These are phyloP conservation scores for Saturnispora dispora DNA, from an alignment of 805 yeast genomes.

Conservation along the genomic window DNA sequence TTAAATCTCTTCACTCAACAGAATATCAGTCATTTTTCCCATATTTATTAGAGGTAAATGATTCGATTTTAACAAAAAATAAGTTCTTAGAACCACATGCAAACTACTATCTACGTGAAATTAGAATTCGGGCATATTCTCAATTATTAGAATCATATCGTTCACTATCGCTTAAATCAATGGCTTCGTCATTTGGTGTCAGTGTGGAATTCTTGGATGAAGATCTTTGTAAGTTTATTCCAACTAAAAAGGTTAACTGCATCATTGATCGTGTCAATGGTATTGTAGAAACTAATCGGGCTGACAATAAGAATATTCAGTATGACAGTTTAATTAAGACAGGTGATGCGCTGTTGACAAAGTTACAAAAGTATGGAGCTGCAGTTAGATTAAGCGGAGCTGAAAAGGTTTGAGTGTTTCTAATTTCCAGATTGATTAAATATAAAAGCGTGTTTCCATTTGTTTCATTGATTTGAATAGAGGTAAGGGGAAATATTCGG, in stretches of 20 bases:
- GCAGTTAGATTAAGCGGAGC: slow-evolving; percentile 94
- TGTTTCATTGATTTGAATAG: not conserved
- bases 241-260: slow-evolving; percentile 89
- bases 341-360: slow-evolving; percentile 87
- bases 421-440: not conserved
- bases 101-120: slow-evolving; percentile 77
- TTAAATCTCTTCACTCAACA: slow-evolving; percentile 80
- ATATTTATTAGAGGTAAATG: slow-evolving; percentile 67
- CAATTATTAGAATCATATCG: slow-evolving; percentile 92
- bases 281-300: slow-evolving; percentile 89
- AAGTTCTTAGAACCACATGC: slow-evolving; percentile 70
- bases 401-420: slow-evolving; percentile 41
- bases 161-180: slow-evolving; percentile 77
- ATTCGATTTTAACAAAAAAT: slow-evolving; percentile 54
- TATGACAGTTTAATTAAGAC: slow-evolving; percentile 81
- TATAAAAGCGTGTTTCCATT: not conserved
- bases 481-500: not conserved
- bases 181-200: slow-evolving; percentile 94
- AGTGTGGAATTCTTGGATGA: slow-evolving; percentile 74
- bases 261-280: slow-evolving; percentile 94
- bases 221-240: slow-evolving; percentile 84
- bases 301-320: slow-evolving; percentile 92
- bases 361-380: slow-evolving; percentile 93
- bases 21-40: slow-evolving; percentile 77
- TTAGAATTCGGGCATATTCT: slow-evolving; percentile 90